phyloP scores from a whole-genome alignment of 129 eudicot species.

The Solidago caesia region DNA sequence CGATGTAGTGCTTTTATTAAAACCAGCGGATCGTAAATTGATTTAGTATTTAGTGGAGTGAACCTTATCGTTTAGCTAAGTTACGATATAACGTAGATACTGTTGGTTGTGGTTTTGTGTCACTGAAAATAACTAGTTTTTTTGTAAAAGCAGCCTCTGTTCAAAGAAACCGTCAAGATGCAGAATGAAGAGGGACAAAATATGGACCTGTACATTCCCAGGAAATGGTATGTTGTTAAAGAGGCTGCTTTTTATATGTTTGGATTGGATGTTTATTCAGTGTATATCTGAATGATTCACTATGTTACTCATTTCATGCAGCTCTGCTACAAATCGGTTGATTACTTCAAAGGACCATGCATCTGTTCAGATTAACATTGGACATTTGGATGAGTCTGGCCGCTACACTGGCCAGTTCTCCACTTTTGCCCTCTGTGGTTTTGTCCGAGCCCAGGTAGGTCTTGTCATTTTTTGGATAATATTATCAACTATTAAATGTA shows the following conservation, averaged over 20 bases:
- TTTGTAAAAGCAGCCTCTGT: not conserved
- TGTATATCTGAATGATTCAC: not conserved
- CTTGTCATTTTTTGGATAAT: not conserved
- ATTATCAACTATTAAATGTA: not conserved
- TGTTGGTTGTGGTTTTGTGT: no score
- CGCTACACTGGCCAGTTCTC: slow-evolving; percentile 19
- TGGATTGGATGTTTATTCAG: not conserved
- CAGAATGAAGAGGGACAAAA: slow-evolving; percentile 13
- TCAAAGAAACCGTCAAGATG: not conserved
- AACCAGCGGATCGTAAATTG: no score
- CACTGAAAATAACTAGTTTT: not conserved
- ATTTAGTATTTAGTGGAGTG: no score
- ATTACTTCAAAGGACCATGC: slow-evolving; percentile 77
- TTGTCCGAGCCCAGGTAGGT: slow-evolving; percentile 15
- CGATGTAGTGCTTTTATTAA: no score
- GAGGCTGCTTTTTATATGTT: not conserved
- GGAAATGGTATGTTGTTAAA: not conserved
- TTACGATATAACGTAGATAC: no score
- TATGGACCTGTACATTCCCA: slow-evolving; percentile 14
- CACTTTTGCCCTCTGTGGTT: slow-evolving; percentile 17
- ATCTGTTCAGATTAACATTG: slow-evolving; percentile 40
- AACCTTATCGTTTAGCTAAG: no score
- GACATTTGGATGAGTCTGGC: slow-evolving; percentile 13
- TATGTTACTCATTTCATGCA: slow-evolving; percentile 23
- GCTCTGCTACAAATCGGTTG: slow-evolving; percentile 70